Evolutionary conservation across 1,284 basidiomycete genomes (phyloP).

Genomic region (Boletus mariae): DNA sequence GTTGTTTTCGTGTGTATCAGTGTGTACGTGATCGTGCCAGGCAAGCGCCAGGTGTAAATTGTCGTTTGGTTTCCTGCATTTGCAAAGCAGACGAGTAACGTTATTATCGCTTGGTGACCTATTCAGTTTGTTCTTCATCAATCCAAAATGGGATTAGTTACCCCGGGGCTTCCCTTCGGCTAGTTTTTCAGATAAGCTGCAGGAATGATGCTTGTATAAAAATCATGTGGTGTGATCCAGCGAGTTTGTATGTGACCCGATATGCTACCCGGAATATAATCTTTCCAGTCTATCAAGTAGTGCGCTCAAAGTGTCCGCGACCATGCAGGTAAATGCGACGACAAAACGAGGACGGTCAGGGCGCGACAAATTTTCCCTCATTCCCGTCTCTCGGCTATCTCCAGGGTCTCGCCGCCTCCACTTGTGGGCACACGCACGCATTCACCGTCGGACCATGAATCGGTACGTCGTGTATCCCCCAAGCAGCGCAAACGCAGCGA

Average conservation of each 20-base stretch:
- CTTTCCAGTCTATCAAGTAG: not conserved
- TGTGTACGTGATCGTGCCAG: not conserved
- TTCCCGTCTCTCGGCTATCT: not conserved
- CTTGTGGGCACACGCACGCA: too few species aligned
- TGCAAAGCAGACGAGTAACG: too few species aligned
- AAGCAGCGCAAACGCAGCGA: conserved; percentile 75
- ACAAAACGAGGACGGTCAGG: too few species aligned
- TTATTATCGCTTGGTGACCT: too few species aligned
- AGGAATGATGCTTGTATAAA: not conserved
- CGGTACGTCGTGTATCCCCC: conserved; percentile 83
- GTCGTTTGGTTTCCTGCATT: too few species aligned
- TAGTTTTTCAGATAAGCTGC: too few species aligned
- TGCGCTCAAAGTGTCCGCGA: not conserved
- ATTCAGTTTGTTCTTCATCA: too few species aligned
- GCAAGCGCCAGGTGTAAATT: not conserved
- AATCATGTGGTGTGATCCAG: not conserved
- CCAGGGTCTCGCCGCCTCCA: not conserved
- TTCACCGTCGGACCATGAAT: conserved; percentile 55
- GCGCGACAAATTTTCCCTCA: too few species aligned
- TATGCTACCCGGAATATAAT: not conserved
- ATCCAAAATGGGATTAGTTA: too few species aligned
- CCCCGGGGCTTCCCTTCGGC: too few species aligned
- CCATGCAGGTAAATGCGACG: not conserved
- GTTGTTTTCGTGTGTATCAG: not conserved
- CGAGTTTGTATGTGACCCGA: too few species aligned